Evolutionary conservation across 169 alveolate genomes (phyloP), one percentile per base, ranked within the genome.

Genomic region (Besnoitia besnoiti): DNA sequence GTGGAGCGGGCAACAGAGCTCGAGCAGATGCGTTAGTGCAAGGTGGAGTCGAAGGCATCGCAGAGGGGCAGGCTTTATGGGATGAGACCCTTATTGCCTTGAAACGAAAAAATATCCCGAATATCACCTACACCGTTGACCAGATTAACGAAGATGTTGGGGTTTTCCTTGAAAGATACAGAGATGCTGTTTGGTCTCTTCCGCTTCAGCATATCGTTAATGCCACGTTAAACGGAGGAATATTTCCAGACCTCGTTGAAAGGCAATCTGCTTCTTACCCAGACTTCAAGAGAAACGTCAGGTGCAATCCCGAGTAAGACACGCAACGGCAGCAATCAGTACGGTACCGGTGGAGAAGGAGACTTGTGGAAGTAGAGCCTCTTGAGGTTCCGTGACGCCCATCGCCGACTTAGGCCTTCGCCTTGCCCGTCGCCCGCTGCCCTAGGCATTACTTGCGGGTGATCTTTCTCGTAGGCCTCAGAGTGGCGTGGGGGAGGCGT

Each of bases 161-260:
- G 0, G 39, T 37, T 30, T 49, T 39, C 39, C 55, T 89, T 8
- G 50, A 67, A 33, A 35, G 85, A 21, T 51, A 89, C 93, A 67
- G 55, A 39, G 87, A 67, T 30, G 93, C 93, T 40, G 88, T 49
- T n/a, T 89, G 93, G 93, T 89, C 93, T 0, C 88, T 89, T 27
- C 93, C 93, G 12, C 79, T 89, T 21, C 75, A 75, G 79, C 62
- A 89, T 35, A 73, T 89, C 33, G 93, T 89, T 8, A 89, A 89
- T 46, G 93, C 90, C 47, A 89, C 93, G 16, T 62, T 89, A 21
- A 76, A 89, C 40, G 93, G 93, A 30, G 93, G 93, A 40, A 51
- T 50, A 30, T 89, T 89, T 67, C 93, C 93, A 2, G 51, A 0
- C 40, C 90, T 89, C 47, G 93, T 89, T 16, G 73, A 51, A 39